These are phyloP conservation scores for Colletotrichum navitas DNA, from an alignment of 2,329 filamentous ascomycete genomes.

Conservation along the genomic window DNA sequence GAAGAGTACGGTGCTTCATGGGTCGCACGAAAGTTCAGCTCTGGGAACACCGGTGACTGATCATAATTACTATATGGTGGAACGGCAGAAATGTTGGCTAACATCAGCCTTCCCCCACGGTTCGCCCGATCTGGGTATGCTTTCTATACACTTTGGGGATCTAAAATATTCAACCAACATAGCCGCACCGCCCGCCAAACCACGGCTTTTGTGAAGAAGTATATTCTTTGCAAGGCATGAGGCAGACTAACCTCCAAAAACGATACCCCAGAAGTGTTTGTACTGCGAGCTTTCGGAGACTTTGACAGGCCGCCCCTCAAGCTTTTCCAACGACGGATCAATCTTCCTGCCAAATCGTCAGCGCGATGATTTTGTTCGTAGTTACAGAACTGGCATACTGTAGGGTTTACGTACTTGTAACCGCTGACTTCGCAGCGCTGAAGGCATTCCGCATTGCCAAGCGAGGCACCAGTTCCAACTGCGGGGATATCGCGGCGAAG, in stretches of 20 bases:
- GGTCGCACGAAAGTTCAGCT: slow-evolving; percentile 78
- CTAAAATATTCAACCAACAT: not conserved
- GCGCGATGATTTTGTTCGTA: too few relatives aligned
- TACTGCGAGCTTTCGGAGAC: not conserved
- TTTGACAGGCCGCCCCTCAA: not conserved
- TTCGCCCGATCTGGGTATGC: not conserved
- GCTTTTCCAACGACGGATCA: not conserved
- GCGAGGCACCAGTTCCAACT: slow-evolving; percentile 42
- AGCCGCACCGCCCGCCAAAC: not conserved
- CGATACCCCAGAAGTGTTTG: slow-evolving; percentile 2
- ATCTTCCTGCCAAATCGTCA: not conserved
- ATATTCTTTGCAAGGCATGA: not conserved
- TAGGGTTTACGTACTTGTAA: slow-evolving; percentile 13
- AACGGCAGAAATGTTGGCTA: not conserved
- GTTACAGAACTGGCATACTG: not conserved
- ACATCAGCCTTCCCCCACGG: not conserved
- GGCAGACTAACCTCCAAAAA: slow-evolving; percentile 4
- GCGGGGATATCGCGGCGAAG: slow-evolving; percentile 39
- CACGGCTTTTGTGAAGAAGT: not conserved
- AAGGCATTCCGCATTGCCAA: slow-evolving; percentile 40
- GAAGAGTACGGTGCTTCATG: slow-evolving; percentile 84
- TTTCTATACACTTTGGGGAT: not conserved
- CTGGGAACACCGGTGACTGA: slow-evolving; percentile 46
- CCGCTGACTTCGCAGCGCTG: slow-evolving; percentile 31
- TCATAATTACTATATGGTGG: not conserved